A percentile compares a stretch with the other conserved stretches of the same genome.
Evolutionary conservation across 78 protist genomes (phyloP).

Genomic region (Protostelium mycophagum): DNA sequence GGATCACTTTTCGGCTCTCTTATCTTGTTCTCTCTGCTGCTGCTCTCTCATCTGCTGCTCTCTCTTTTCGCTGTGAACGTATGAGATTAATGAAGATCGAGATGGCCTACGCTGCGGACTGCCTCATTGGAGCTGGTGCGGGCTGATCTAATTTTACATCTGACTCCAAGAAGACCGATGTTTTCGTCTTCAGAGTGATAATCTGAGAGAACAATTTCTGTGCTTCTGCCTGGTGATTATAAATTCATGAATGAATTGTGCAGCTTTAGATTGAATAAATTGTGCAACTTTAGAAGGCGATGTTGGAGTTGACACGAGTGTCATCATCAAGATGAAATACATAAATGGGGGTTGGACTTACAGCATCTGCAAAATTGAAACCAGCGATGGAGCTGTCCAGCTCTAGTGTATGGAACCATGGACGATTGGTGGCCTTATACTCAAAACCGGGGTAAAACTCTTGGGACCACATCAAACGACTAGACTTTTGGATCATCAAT

Average conservation of each 20-base stretch:
- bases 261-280: too few species aligned
- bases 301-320: background rate
- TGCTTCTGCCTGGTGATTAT: conserved; percentile 6
- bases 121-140: background rate
- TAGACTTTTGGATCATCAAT: background rate
- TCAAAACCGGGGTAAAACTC: conserved; percentile 53
- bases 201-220: background rate
- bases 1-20: background rate
- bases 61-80: background rate
- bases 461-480: conserved; percentile 40
- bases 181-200: conserved; percentile 6
- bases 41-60: background rate
- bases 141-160: background rate
- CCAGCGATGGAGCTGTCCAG: conserved; percentile 45
- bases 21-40: background rate
- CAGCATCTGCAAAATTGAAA: conserved; percentile 50
- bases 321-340: too few species aligned
- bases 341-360: background rate
- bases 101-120: background rate
- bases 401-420: conserved; percentile 53
- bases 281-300: too few species aligned
- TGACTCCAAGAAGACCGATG: background rate
- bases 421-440: conserved; percentile 18
- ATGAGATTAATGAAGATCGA: background rate
- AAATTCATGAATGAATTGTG: conserved; percentile 18